phyloP scores from a whole-genome alignment of 2,329 filamentous ascomycete species.

The Aspergillus viridinutans region DNA sequence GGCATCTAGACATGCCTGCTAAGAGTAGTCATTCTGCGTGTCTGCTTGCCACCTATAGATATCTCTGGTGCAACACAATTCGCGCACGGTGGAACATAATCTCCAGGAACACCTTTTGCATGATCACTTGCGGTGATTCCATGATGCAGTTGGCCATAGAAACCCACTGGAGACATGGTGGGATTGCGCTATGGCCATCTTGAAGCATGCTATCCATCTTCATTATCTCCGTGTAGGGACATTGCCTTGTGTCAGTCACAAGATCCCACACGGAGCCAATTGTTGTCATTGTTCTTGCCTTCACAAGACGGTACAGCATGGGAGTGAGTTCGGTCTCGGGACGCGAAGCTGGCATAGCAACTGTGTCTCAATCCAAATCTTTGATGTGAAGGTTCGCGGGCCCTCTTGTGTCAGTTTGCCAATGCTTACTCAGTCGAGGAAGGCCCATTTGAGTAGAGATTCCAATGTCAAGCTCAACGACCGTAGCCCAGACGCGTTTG shows the following conservation, averaged over 20 bases:
- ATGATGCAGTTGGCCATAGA: not conserved
- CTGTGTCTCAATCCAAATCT: conserved; percentile 51
- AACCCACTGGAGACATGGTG: not conserved
- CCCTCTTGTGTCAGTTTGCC: conserved; percentile 53
- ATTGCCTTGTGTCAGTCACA: not conserved
- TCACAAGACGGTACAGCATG: not conserved
- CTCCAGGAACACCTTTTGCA: not conserved
- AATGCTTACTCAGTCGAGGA: conserved; percentile 54
- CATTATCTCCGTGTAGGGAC: not conserved
- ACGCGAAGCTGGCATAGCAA: conserved; percentile 48
- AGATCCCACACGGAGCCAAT: not conserved
- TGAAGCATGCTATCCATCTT: not conserved
- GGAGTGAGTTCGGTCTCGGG: conserved; percentile 42
- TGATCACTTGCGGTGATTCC: not conserved
- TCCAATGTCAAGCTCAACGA: conserved; percentile 54
- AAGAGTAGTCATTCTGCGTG: not conserved
- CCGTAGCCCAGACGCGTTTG: conserved; percentile 34
- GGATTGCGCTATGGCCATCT: not conserved
- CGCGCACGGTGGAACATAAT: not conserved
- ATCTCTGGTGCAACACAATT: not conserved
- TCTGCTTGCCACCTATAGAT: not conserved
- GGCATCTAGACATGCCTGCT: not conserved
- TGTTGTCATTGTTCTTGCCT: not conserved
- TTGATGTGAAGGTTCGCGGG: conserved; percentile 58
- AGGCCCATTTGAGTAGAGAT: conserved; percentile 60